These are phyloP conservation scores for Gossypium laxum DNA, from an alignment of 441 rosid species.

Conservation along the genomic window DNA sequence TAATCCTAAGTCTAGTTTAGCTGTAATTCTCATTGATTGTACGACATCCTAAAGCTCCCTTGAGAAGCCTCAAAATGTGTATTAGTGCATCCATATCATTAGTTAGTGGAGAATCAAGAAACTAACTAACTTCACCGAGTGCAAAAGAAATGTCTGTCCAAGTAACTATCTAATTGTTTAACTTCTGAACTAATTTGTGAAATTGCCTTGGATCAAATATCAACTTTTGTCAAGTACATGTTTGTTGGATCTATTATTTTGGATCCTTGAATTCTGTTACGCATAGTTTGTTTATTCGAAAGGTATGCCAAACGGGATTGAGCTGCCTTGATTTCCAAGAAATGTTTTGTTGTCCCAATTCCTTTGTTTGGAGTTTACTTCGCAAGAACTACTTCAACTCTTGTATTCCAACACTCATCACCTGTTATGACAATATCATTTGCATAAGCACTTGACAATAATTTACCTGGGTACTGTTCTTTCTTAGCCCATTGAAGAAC, in stretches of 20 bases:
- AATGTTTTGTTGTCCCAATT: neutral
- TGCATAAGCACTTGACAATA: neutral
- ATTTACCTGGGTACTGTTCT: neutral
- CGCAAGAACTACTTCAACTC: neutral
- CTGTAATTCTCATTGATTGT: neutral
- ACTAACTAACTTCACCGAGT: neutral
- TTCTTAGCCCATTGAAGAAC: neutral
- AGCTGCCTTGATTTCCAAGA: neutral
- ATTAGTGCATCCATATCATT: neutral
- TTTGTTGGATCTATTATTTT: neutral
- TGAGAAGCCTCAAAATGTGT: neutral
- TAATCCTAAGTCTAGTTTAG: neutral
- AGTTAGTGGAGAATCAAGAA: neutral
- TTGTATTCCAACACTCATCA: neutral
- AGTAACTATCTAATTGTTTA: neutral
- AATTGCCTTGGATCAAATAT: neutral
- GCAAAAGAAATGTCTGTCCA: neutral
- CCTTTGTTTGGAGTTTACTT: neutral
- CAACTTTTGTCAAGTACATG: neutral
- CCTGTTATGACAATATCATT: neutral
- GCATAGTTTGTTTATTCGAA: neutral
- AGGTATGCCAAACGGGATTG: neutral
- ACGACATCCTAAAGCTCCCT: neutral
- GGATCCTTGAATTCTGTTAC: neutral
- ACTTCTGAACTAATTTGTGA: neutral